Percentiles rank a stretch among this genome's conserved stretches.
phyloP scores from a whole-genome alignment of 2,329 filamentous ascomycete genomes.

The Trichoderma lentiforme region DNA sequence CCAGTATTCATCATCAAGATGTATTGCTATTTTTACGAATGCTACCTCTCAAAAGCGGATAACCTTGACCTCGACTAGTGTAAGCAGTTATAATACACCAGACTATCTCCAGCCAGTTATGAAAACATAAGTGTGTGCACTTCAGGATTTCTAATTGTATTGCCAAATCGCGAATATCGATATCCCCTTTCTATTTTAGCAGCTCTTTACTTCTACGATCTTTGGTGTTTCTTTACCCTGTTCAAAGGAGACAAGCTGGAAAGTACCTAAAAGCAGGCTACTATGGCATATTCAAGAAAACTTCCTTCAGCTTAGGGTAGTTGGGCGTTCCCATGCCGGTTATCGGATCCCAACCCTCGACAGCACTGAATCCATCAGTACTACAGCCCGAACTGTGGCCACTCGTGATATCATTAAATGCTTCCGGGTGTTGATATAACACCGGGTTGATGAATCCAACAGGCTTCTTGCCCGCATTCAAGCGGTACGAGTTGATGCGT shows the following conservation, averaged over 20 bases:
- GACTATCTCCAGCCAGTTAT: not conserved
- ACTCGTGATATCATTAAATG: not conserved
- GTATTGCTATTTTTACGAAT: not conserved
- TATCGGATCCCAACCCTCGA: conserved; percentile 14
- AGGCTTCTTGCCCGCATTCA: conserved; percentile 24
- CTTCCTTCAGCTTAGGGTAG: not conserved
- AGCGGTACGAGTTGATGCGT: conserved; percentile 27
- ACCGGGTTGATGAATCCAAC: not conserved
- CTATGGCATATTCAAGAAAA: not conserved
- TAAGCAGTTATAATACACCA: not conserved
- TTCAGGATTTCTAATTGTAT: not conserved
- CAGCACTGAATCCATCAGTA: conserved; percentile 29
- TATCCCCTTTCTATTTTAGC: not conserved
- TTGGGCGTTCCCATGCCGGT: conserved; percentile 13
- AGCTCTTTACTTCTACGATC: not conserved
- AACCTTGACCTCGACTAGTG: not conserved
- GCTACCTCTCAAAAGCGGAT: not conserved
- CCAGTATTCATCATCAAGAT: not conserved
- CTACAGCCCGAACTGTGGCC: conserved; percentile 30
- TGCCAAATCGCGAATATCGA: too few species aligned
- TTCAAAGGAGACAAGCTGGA: too few species aligned
- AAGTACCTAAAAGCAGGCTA: too few species aligned
- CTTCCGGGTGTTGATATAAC: not conserved
- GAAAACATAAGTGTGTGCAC: not conserved
- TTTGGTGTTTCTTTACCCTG: not conserved